phyloP scores from a whole-genome alignment of 2,329 filamentous ascomycete species.

The Cercospora citrullina region DNA sequence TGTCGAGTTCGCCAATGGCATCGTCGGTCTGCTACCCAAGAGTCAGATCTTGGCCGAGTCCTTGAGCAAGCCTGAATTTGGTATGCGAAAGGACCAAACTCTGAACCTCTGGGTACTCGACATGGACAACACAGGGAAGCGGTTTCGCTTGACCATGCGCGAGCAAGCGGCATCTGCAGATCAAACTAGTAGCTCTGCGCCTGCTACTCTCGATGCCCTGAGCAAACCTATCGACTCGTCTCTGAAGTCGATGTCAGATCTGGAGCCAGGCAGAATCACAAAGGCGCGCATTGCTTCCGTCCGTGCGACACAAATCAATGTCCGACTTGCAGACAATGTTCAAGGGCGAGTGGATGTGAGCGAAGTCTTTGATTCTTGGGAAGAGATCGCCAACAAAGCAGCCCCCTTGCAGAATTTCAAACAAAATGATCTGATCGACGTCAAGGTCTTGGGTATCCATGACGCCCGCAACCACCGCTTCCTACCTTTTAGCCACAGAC shows the following conservation, averaged over 20 bases:
- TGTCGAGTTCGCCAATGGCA: slow-evolving; percentile 77
- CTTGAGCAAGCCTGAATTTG: slow-evolving; percentile 70
- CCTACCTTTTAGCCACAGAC: slow-evolving; percentile 83
- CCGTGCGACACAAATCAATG: slow-evolving; percentile 90
- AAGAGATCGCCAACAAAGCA: slow-evolving; percentile 81
- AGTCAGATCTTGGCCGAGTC: slow-evolving; percentile 72
- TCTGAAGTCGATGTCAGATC: slow-evolving; percentile 67
- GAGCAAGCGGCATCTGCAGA: slow-evolving; percentile 45
- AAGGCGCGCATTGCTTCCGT: slow-evolving; percentile 80
- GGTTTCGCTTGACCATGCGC: slow-evolving; percentile 67
- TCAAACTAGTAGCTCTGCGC: slow-evolving; percentile 24
- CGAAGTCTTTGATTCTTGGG: slow-evolving; percentile 84
- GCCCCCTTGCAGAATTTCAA: slow-evolving; percentile 74
- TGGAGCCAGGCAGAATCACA: slow-evolving; percentile 69
- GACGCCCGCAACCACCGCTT: slow-evolving; percentile 89
- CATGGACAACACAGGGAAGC: slow-evolving; percentile 67
- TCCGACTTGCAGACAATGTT: slow-evolving; percentile 80
- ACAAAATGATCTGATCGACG: slow-evolving; percentile 67
- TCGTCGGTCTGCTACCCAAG: slow-evolving; percentile 79
- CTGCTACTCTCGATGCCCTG: slow-evolving; percentile 34
- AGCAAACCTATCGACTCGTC: slow-evolving; percentile 65
- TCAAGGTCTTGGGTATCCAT: slow-evolving; percentile 81
- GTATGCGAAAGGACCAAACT: slow-evolving; percentile 73
- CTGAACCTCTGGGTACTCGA: slow-evolving; percentile 71
- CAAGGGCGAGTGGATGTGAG: slow-evolving; percentile 93